A percentile compares a stretch with the other conserved stretches of the same genome.
These are phyloP conservation scores for Suillus subalutaceus DNA, from an alignment of 768 basidiomycete genomes.

Conservation along the genomic window DNA sequence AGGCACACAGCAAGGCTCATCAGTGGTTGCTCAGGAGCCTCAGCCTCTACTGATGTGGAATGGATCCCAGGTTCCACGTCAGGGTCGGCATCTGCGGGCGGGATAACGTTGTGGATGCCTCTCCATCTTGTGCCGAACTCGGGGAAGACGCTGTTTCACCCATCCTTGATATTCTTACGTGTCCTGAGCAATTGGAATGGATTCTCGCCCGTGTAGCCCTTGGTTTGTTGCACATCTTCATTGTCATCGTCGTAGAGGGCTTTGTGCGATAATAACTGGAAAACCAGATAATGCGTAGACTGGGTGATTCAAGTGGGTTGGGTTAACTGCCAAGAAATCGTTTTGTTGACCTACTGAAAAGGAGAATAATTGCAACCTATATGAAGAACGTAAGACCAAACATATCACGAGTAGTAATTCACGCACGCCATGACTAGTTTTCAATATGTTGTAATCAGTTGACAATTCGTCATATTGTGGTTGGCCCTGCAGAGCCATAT, in stretches of 20 bases:
- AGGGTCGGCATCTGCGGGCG: neutral
- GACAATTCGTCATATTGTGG: conserved; percentile 23
- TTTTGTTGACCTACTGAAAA: conserved; percentile 60
- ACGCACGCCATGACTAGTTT: conserved; percentile 79
- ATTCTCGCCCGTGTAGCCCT: conserved; percentile 44
- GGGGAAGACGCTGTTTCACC: neutral
- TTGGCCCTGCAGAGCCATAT: conserved; percentile 52
- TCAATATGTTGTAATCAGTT: conserved; percentile 54
- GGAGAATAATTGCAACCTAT: conserved; percentile 74
- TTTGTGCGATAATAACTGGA: conserved; percentile 81
- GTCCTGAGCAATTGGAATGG: conserved; percentile 23
- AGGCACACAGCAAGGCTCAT: conserved; percentile 60
- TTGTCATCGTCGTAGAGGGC: conserved; percentile 63
- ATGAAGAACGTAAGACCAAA: neutral
- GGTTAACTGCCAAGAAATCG: neutral
- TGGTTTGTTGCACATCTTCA: conserved; percentile 42
- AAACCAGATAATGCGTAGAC: conserved; percentile 77
- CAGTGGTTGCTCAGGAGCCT: conserved; percentile 36
- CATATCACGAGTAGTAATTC: neutral
- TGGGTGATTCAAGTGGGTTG: conserved; percentile 26
- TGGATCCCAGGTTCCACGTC: conserved; percentile 7
- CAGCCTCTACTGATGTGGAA: conserved; percentile 20
- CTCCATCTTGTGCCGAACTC: neutral
- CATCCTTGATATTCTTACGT: neutral
- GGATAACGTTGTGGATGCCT: neutral